Evolutionary conservation across 2,329 filamentous ascomycete species (phyloP).

Genomic region (Ophidiomyces ophidiicola): DNA sequence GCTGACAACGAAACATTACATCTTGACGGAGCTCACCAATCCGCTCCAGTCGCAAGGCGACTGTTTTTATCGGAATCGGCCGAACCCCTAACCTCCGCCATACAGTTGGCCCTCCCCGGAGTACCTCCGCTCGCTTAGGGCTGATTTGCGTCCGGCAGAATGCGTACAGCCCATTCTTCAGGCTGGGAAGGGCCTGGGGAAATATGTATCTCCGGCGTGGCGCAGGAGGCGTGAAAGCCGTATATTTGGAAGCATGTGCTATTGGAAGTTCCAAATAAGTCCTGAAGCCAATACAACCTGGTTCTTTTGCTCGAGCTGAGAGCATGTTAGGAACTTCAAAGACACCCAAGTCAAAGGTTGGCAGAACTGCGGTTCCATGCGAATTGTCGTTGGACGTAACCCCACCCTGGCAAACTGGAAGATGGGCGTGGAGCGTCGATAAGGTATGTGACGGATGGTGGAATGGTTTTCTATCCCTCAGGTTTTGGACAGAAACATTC

Average conservation of each 20-base stretch:
- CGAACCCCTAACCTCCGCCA: conserved; percentile 35
- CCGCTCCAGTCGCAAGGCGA: conserved; percentile 27
- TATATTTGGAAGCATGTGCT: conserved; percentile 16
- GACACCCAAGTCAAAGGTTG: conserved; percentile 34
- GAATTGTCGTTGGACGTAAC: too few species aligned
- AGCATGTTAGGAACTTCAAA: conserved; percentile 41
- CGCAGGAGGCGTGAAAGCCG: neutral
- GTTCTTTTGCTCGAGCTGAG: conserved; percentile 33
- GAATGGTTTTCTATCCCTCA: conserved; percentile 31
- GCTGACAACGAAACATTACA: conserved; percentile 22
- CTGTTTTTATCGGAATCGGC: conserved; percentile 23
- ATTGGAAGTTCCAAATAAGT: conserved; percentile 38
- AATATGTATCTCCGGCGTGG: conserved; percentile 7
- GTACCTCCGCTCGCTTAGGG: conserved; percentile 27
- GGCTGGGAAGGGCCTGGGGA: conserved; percentile 18
- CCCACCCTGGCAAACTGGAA: conserved; percentile 31
- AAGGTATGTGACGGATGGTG: conserved; percentile 32
- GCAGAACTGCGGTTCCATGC: too few species aligned
- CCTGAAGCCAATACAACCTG: conserved; percentile 37
- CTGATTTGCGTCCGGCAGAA: conserved; percentile 26
- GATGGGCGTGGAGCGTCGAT: conserved; percentile 34
- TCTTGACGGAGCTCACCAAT: conserved; percentile 27
- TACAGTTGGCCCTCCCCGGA: conserved; percentile 27
- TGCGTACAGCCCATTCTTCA: conserved; percentile 24
- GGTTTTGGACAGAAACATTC: conserved; percentile 29